Conservation (phyloP, 208 protist genomes). For the Crithidia expoeki region DNA sequence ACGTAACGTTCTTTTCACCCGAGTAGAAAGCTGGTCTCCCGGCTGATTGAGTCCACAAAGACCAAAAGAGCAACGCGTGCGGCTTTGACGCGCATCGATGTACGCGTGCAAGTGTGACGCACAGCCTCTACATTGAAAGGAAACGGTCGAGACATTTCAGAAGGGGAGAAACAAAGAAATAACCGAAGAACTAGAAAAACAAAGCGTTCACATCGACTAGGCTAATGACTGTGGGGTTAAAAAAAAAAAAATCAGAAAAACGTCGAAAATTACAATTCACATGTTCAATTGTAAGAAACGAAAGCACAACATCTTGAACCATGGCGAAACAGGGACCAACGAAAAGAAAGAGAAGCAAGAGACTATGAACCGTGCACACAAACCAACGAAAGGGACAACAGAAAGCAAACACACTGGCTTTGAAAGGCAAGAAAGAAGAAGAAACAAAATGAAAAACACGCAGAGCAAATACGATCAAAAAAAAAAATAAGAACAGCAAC, state of each 20-base stretch:
- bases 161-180: background rate
- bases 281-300: background rate
- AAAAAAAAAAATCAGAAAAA: slow-evolving; percentile 4
- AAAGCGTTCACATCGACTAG: too few species aligned
- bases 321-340: slow-evolving; percentile 1
- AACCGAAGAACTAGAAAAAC: slow-evolving; percentile 8
- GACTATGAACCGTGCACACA: background rate
- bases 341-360: slow-evolving; percentile 4
- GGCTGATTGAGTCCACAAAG: background rate
- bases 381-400: background rate
- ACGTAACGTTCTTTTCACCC: background rate
- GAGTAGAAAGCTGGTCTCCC: background rate
- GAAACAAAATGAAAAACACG: background rate
- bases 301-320: background rate
- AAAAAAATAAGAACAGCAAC: too few species aligned
- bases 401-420: background rate
- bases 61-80: background rate
- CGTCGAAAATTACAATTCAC: too few species aligned
- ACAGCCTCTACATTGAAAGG: background rate
- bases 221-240: too few species aligned
- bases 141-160: background rate
- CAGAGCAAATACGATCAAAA: background rate
- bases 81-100: background rate
- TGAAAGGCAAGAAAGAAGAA: slow-evolving; percentile 8
- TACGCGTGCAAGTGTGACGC: background rate